Evolutionary conservation across 495 filamentous ascomycete genomes (phyloP), one percentile per base, ranked within the genome.

Genomic region (Lasiosphaeria hispida): DNA sequence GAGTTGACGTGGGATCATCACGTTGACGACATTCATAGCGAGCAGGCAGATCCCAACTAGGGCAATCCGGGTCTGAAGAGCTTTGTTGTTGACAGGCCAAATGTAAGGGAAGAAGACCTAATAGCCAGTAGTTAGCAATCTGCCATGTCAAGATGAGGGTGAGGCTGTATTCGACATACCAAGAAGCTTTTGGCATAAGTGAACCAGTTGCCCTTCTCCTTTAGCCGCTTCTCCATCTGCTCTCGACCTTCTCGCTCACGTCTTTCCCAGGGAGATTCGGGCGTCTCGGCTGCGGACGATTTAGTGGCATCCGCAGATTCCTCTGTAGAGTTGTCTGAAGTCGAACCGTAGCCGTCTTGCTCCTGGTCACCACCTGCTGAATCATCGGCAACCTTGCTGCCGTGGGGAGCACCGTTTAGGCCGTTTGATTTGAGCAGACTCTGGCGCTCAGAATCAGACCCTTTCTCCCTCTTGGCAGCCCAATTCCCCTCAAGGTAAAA

Each of bases 1-100:
- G 30, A 87, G 75, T 61, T 89, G 87, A 23, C 83, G 80, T 23
- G 87, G 87, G 51, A 88, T 79, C 19, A 89, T 67, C 17, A 89
- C 73, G 58, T 86, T 85, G 48, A 90, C 69, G 2, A 75, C 78
- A 66, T 87, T 86, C 23, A 78, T 77, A 36, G 77, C 69, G 14
- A 87, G 67, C n/a, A 90, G 63, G 61, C 86, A 89, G 10, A 84
- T 17, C 2, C 77, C 83, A 34, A 88, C 80, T 13, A 85, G 72
- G 9, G 80, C 62, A 47, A 83, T 76, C 15, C 78, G 75, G 13
- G 85, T 53, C 58, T 88, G 85, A 17, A 89, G 73, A 10, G 63
- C 58, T 36, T 68, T 77, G 55, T 78, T 75, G 47, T 81, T 80
- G 42, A 80, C 70, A 1, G 87, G 86, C 84, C 85, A 87, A 18